Evolutionary conservation across 2,329 filamentous ascomycete species (phyloP).

Genomic region (Metarhizium guizhouense): DNA sequence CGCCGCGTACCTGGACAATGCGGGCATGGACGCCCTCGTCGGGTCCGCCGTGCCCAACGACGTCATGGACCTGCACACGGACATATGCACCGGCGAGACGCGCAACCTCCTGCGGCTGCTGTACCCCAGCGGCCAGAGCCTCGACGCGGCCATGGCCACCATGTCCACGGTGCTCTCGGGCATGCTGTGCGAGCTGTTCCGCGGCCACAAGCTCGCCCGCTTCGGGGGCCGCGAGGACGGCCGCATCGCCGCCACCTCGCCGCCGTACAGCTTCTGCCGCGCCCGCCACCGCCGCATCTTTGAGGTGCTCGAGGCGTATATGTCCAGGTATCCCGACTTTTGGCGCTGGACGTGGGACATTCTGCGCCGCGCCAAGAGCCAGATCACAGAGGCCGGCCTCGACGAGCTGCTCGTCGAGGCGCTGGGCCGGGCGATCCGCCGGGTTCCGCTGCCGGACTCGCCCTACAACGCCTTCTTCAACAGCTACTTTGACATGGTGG

Average conservation of each 20-base stretch:
- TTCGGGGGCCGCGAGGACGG: constrained; percentile 6
- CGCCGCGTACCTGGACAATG: constrained; percentile 6
- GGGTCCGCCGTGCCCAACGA: constrained; percentile 7
- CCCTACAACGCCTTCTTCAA: not conserved
- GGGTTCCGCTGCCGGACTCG: not conserved
- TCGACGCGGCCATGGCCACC: not conserved
- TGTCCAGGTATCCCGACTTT: not conserved
- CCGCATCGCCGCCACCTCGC: constrained; percentile 5
- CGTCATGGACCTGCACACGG: constrained; percentile 9
- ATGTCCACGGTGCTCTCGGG: constrained; percentile 5
- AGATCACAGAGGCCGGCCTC: constrained; percentile 6
- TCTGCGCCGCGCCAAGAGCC: constrained; percentile 1
- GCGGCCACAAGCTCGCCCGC: constrained; percentile 6
- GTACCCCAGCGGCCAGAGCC: constrained; percentile 3
- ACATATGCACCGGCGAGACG: constrained; percentile 6
- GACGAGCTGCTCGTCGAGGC: constrained; percentile 4
- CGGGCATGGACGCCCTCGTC: constrained; percentile 7
- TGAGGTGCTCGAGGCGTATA: constrained; percentile 5
- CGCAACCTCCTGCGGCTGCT: constrained; percentile 6
- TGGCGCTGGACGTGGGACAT: constrained; percentile 9
- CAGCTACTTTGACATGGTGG: constrained; percentile 5
- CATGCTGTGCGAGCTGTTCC: constrained; percentile 7
- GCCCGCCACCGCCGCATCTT: constrained; percentile 7
- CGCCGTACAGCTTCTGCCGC: constrained; percentile 7
- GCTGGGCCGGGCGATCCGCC: not conserved